Conservation (phyloP, 768 basidiomycete genomes). For the Mycena indigotica region DNA sequence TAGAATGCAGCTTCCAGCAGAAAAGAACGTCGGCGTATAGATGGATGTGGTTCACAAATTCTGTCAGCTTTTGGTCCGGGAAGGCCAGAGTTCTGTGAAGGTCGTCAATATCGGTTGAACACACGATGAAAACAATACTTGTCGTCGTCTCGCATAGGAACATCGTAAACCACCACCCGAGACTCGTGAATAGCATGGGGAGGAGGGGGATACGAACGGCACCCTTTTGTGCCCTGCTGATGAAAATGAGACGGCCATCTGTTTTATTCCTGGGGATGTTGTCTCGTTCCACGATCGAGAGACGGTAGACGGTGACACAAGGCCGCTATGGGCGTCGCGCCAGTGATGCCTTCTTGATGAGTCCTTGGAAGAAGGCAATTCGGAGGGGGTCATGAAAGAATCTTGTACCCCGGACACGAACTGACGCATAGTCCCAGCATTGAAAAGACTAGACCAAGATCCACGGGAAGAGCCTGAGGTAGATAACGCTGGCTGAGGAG, state of each 20-base stretch:
- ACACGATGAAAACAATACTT: not conserved
- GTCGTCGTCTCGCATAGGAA: conserved; percentile 21
- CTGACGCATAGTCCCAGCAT: conserved; percentile 64
- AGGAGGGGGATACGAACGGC: conserved; percentile 37
- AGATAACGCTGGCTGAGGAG: conserved; percentile 37
- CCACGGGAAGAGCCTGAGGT: conserved; percentile 68
- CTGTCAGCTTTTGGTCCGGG: conserved; percentile 41
- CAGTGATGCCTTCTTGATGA: conserved; percentile 25
- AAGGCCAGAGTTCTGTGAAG: conserved; percentile 31
- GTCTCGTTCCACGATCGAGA: conserved; percentile 64
- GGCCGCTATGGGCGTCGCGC: conserved; percentile 29
- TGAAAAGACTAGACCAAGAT: conserved; percentile 82
- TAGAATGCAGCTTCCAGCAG: conserved; percentile 70
- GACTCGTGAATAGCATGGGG: conserved; percentile 33
- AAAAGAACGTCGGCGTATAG: conserved; percentile 76
- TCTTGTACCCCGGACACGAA: conserved; percentile 68
- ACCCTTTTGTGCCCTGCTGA: conserved; percentile 46
- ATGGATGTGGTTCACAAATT: conserved; percentile 56
- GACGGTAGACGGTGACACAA: conserved; percentile 32
- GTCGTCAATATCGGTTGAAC: conserved; percentile 6
- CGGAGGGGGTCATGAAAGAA: conserved; percentile 44
- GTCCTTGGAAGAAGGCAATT: conserved; percentile 32
- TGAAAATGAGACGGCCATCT: conserved; percentile 43
- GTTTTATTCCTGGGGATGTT: conserved; percentile 33
- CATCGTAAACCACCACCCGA: conserved; percentile 37